Percentiles rank a stretch among this genome's conserved stretches.
Conservation (phyloP, 2,329 filamentous ascomycete genomes). For the Ceratocystis smalleyi region DNA sequence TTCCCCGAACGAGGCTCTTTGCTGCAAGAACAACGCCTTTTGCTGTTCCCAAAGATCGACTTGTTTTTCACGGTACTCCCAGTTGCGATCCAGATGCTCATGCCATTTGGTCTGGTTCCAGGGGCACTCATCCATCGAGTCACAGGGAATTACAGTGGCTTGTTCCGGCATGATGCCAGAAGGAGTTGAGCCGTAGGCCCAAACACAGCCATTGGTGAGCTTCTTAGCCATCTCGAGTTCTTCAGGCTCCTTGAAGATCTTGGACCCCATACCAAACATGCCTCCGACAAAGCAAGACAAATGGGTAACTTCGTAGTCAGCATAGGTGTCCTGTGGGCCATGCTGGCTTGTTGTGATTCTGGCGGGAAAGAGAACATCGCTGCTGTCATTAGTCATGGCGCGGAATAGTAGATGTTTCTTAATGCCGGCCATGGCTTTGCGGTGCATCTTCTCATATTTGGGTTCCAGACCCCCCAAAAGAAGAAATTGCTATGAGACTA, state of each 20-base stretch:
- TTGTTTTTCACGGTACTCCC: conserved; percentile 29
- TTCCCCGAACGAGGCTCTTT: conserved; percentile 6
- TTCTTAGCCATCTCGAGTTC: conserved; percentile 49
- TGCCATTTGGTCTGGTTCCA: conserved; percentile 38
- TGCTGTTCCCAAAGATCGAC: conserved; percentile 25
- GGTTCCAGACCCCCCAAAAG: conserved; percentile 58
- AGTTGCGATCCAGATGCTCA: conserved; percentile 33
- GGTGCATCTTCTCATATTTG: conserved; percentile 61
- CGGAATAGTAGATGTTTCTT: conserved; percentile 62
- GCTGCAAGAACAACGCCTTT: conserved; percentile 15
- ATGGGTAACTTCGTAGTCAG: conserved; percentile 46
- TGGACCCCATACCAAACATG: conserved; percentile 52
- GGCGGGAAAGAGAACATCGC: conserved; percentile 60
- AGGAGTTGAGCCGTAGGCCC: conserved; percentile 47
- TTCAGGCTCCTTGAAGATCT: conserved; percentile 41
- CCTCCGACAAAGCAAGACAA: conserved; percentile 55
- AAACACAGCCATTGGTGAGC: conserved; percentile 53
- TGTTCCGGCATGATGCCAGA: conserved; percentile 52
- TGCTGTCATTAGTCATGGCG: conserved; percentile 49
- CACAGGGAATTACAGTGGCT: conserved; percentile 32
- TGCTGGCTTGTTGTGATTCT: conserved; percentile 36
- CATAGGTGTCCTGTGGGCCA: conserved; percentile 26
- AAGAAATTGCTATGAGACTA: conserved; percentile 45
- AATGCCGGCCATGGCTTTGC: conserved; percentile 48
- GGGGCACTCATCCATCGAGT: conserved; percentile 30